These are phyloP conservation scores for Cutaneotrichosporon cutaneum DNA, from an alignment of 1,284 basidiomycete species.

Conservation along the genomic window DNA sequence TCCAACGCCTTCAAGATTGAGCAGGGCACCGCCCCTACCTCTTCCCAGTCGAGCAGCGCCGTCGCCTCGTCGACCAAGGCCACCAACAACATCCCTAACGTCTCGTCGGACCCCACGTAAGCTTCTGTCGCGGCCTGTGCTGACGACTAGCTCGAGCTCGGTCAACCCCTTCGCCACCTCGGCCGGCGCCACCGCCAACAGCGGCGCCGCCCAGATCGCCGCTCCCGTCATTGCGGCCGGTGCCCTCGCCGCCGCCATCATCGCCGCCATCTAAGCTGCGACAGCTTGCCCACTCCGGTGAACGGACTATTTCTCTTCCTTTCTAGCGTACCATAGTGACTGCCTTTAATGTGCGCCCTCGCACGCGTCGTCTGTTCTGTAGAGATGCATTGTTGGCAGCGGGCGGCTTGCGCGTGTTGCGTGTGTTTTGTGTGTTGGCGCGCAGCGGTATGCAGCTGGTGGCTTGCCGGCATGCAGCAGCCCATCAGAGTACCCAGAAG, in stretches of 20 bases:
- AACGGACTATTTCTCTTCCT: slow-evolving; percentile 11
- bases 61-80: neutral
- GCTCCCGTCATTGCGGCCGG: slow-evolving; percentile 19
- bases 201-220: slow-evolving; percentile 3
- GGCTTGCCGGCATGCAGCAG: too few species aligned
- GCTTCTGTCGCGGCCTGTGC: neutral
- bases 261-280: slow-evolving; percentile 20
- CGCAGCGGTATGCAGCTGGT: too few species aligned
- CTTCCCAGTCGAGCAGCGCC: slow-evolving; percentile 11
- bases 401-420: too few species aligned
- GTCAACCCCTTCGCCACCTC: slow-evolving; percentile 24
- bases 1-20: slow-evolving; percentile 54
- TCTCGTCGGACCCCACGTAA: neutral
- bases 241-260: slow-evolving; percentile 19
- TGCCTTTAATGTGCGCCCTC: neutral
- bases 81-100: slow-evolving; percentile 24
- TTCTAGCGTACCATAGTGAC: neutral
- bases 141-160: slow-evolving; percentile 9
- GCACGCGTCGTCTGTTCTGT: neutral
- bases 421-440: neutral
- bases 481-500: too few species aligned
- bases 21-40: slow-evolving; percentile 32
- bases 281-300: neutral
- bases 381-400: slow-evolving; percentile 7
- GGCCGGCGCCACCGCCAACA: slow-evolving; percentile 4